Evolutionary conservation across 179 eudicot genomes (phyloP).

Genomic region (Dionaea muscipula): DNA sequence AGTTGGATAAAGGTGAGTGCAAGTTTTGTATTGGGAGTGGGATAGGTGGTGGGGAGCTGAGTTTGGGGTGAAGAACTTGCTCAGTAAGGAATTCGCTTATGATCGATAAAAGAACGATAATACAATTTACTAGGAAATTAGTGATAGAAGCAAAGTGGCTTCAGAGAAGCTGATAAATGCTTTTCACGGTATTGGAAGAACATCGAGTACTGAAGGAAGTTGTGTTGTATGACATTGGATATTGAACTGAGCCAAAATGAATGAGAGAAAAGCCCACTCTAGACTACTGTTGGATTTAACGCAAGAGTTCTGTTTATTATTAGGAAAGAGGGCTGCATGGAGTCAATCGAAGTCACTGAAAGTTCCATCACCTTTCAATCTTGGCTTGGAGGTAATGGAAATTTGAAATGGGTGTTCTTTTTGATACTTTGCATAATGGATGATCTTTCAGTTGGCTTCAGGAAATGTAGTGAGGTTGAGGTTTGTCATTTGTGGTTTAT

Average conservation of each 20-base stretch:
- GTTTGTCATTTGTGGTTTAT: constrained; percentile 17
- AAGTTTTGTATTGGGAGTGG: too few relatives aligned
- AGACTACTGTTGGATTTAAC: background rate
- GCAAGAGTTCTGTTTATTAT: constrained; percentile 9
- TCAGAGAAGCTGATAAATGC: too few relatives aligned
- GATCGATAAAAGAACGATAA: too few relatives aligned
- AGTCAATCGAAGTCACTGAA: constrained; percentile 60
- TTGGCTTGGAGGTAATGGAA: constrained; percentile 45
- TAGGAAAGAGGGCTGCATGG: constrained; percentile 42
- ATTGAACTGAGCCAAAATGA: background rate
- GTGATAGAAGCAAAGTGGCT: too few relatives aligned
- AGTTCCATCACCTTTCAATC: constrained; percentile 27
- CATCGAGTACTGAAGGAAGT: too few relatives aligned
- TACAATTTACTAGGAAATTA: too few relatives aligned
- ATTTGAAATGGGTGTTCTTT: constrained; percentile 9
- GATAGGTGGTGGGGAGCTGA: too few relatives aligned
- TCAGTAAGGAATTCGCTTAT: too few relatives aligned
- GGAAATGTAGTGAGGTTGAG: constrained; percentile 15
- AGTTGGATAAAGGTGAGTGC: too few relatives aligned
- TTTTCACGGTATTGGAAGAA: too few relatives aligned
- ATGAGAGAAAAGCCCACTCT: too few relatives aligned
- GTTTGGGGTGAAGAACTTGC: too few relatives aligned
- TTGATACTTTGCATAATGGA: background rate
- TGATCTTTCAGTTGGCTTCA: constrained; percentile 10
- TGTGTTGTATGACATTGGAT: background rate